Conservation (phyloP, 805 yeast genomes). For the Zygotorulaspora danielsina region DNA sequence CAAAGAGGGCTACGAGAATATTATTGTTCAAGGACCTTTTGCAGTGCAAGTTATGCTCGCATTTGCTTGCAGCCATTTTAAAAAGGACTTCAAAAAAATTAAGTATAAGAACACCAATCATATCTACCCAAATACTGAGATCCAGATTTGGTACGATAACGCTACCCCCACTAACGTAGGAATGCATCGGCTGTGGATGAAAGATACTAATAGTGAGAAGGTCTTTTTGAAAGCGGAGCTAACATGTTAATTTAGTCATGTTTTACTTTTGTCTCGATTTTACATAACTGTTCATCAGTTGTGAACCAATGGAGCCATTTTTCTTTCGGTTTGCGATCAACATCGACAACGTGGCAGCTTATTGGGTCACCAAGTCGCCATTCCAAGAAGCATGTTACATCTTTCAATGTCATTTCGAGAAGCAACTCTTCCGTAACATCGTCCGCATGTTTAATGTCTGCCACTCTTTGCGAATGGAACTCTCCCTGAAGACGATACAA, state of each 20-base stretch:
- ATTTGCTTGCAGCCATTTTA: conserved; percentile 39
- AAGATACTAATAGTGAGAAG: conserved; percentile 6
- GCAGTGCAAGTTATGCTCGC: conserved; percentile 56
- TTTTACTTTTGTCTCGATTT: conserved; percentile 31
- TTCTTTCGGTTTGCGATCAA: conserved; percentile 47
- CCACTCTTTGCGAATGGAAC: conserved; percentile 3
- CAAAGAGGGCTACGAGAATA: conserved; percentile 55
- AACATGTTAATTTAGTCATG: conserved; percentile 8
- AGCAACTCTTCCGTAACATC: conserved; percentile 23
- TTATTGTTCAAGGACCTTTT: conserved; percentile 80
- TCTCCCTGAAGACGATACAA: conserved; percentile 26
- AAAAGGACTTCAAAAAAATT: conserved; percentile 29
- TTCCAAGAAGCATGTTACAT: conserved; percentile 36
- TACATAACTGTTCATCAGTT: conserved; percentile 34
- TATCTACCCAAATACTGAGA: conserved; percentile 37
- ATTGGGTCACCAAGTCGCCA: conserved; percentile 16
- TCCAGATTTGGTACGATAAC: conserved; percentile 22
- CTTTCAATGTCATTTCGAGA: conserved; percentile 38
- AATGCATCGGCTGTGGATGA: conserved; percentile 10
- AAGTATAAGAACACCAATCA: conserved; percentile 44
- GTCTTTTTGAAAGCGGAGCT: conserved; percentile 7
- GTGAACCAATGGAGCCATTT: conserved; percentile 48
- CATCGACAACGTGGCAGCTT: conserved; percentile 41
- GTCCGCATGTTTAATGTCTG: conserved; percentile 3
- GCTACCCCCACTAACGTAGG: neutral